Base-by-base conservation (phyloP, 2,329 filamentous ascomycete genomes). In the Exophiala aquamarina region DNA sequence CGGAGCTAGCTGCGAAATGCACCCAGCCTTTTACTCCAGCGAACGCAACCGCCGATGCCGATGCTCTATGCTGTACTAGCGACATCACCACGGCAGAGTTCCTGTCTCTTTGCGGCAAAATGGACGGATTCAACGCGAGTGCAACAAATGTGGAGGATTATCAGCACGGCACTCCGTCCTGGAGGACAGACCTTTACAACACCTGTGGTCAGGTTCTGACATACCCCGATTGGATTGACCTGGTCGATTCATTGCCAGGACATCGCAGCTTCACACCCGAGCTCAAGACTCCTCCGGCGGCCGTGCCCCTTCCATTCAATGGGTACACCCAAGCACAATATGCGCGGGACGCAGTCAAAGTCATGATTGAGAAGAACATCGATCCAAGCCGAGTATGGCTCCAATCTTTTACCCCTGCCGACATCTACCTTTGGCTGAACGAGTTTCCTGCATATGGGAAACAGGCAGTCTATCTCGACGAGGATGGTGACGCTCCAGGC, bases 51-150 rank as follows among this genome's bases (percentile, higher is more conserved):
- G 66, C 65, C 4, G 60, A 70, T 1, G 84, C 84, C 1, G 73
- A 69, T 13, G 84, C 83, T 10, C 79, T 78, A 55, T 88, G 84
- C 73, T 88, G 84, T 72, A 87, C 84, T 2, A 82, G 76, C 57
- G 85, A 88, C 61, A 79, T 88, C 60, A 87, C 84, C 1, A 68
- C 84, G 28, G 73, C 73, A 36, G 85, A 88, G 66, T 87, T 81
- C 72, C 79, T 81, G 65, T 71, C 75, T 4, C 76, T 88, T 4
- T 88, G 84, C 67, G 77, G 77, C 59, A 87, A 86, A 68, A 86
- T 86, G 82, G 84, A 88, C 60, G 78, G 78, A 40, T 77, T 68
- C 61, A 82, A 84, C 59, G 37, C 64, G 72, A 54, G 74, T 70
- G 36, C 81, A 26, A 76, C 76, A 15, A 86, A 75, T 2, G 68